Evolutionary conservation across 2,329 filamentous ascomycete genomes (phyloP).

Genomic region (Aspergillus sp.): DNA sequence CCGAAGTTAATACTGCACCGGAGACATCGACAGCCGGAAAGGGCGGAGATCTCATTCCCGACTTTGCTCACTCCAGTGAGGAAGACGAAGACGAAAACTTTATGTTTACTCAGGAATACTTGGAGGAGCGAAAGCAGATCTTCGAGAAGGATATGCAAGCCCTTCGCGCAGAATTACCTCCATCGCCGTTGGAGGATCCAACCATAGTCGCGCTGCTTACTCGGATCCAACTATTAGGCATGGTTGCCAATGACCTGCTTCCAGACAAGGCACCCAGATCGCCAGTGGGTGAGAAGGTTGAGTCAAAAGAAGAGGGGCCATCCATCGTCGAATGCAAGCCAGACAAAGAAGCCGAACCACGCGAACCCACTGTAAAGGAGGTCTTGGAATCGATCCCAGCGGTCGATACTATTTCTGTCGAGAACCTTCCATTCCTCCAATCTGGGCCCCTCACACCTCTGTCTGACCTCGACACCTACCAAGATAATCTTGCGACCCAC

Average conservation of each 20-base stretch:
- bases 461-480: constrained; percentile 45
- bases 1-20: constrained; percentile 4
- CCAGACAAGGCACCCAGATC: constrained; percentile 19
- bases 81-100: constrained; percentile 47
- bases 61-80: constrained; percentile 37
- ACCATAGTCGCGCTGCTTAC: constrained; percentile 41
- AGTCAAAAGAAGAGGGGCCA: constrained; percentile 1
- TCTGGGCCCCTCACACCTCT: constrained; percentile 43
- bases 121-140: constrained; percentile 44
- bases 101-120: constrained; percentile 48
- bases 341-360: constrained; percentile 14
- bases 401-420: constrained; percentile 35
- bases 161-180: constrained; percentile 44
- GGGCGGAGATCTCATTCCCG: constrained; percentile 27
- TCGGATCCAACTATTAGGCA: constrained; percentile 45
- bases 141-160: constrained; percentile 46
- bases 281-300: constrained; percentile 1
- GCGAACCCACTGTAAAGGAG: constrained; percentile 13
- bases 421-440: constrained; percentile 47
- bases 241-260: constrained; percentile 36
- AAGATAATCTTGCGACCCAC: constrained; percentile 40
- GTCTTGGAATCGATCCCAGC: constrained; percentile 15
- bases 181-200: constrained; percentile 42
- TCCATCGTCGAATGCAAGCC: constrained; percentile 12
- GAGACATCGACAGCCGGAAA: constrained; percentile 8